A percentile compares a stretch with the other conserved stretches of the same genome.
phyloP scores from a whole-genome alignment of 495 filamentous ascomycete species.

The Aspergillus bridgeri region DNA sequence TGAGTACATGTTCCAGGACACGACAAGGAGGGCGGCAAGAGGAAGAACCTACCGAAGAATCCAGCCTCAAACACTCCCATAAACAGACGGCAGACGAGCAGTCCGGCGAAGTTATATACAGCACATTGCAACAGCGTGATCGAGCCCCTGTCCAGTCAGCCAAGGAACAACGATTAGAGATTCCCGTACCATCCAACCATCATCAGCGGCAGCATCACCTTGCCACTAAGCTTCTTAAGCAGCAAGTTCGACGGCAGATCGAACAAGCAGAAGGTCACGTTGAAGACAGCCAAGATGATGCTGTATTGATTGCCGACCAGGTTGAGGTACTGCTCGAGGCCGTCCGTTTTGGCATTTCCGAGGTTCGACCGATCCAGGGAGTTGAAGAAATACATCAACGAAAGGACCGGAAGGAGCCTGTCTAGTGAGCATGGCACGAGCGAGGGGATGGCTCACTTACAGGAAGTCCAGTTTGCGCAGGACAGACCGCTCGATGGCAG shows the following conservation, averaged over 20 bases:
- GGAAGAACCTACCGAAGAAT: slow-evolving; percentile 15
- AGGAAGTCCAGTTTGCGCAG: slow-evolving; percentile 9
- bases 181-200: slow-evolving; percentile 11
- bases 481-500: slow-evolving; percentile 2
- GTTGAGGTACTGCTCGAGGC: slow-evolving; percentile 40
- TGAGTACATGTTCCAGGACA: too few relatives aligned
- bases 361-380: slow-evolving; percentile 55
- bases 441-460: background rate
- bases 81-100: slow-evolving; percentile 21
- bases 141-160: background rate
- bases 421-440: background rate
- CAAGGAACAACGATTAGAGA: background rate
- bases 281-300: slow-evolving; percentile 59
- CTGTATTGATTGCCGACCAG: slow-evolving; percentile 58
- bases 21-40: too few relatives aligned
- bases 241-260: slow-evolving; percentile 55
- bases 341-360: slow-evolving; percentile 60
- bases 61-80: slow-evolving; percentile 12
- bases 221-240: slow-evolving; percentile 54
- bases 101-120: slow-evolving; percentile 10
- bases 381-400: slow-evolving; percentile 55
- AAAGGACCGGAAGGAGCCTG: slow-evolving; percentile 28
- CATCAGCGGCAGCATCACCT: slow-evolving; percentile 20
- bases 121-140: slow-evolving; percentile 11
- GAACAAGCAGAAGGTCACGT: slow-evolving; percentile 61